Conservation (phyloP, 2,329 filamentous ascomycete genomes). For the Teratosphaeriaceae sp. region DNA sequence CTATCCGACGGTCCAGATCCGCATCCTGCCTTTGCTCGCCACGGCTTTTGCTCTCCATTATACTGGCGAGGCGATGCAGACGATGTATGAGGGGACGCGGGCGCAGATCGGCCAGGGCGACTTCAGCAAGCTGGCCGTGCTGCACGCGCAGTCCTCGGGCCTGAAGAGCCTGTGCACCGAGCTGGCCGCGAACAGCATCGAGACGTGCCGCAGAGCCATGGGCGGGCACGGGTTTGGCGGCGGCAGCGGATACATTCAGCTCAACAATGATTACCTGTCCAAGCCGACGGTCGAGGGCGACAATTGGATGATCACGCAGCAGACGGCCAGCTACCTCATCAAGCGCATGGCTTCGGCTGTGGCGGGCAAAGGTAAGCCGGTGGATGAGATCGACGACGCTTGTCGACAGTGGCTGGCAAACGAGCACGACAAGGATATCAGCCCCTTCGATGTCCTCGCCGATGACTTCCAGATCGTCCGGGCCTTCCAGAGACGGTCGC, state of each 20-base stretch:
- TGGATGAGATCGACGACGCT: constrained; percentile 35
- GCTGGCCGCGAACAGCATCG: constrained; percentile 48
- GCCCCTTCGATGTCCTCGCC: constrained; percentile 26
- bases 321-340: constrained; percentile 45
- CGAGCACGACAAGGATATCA: constrained; percentile 21
- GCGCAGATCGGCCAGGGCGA: constrained; percentile 43
- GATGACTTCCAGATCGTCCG: constrained; percentile 36
- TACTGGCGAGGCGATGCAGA: constrained; percentile 44
- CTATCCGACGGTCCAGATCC: constrained; percentile 49
- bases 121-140: constrained; percentile 42
- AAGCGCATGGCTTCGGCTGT: constrained; percentile 44
- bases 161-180: constrained; percentile 49
- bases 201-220: constrained; percentile 47
- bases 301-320: constrained; percentile 53
- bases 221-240: constrained; percentile 50
- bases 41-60: constrained; percentile 47
- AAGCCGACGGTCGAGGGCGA: constrained; percentile 52
- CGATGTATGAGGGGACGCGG: constrained; percentile 41
- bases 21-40: constrained; percentile 47
- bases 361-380: constrained; percentile 27
- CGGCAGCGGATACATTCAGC: constrained; percentile 46
- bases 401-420: constrained; percentile 35
- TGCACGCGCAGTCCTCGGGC: constrained; percentile 48
- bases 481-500: constrained; percentile 40
- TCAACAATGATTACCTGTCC: constrained; percentile 46